Evolutionary conservation across 1,284 basidiomycete species (phyloP).

Genomic region (Fomitopsis schrenkii): DNA sequence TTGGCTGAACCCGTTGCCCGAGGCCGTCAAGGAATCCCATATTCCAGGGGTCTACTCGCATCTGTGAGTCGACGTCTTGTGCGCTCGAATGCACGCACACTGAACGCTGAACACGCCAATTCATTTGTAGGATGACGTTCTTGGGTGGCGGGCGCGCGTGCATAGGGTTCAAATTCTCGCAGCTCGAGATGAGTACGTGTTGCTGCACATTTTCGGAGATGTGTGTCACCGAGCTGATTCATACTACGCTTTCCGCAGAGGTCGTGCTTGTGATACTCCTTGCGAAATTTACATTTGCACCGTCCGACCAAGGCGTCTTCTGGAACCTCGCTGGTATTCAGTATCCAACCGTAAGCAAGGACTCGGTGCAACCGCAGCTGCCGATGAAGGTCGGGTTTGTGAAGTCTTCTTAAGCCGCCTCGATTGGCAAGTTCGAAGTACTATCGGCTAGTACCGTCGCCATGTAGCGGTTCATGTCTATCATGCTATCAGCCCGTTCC

Average conservation of each 20-base stretch:
- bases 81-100: slow-evolving; percentile 3
- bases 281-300: slow-evolving; percentile 14
- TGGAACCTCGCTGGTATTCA: slow-evolving; percentile 18
- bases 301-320: slow-evolving; percentile 9
- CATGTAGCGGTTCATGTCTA: too few relatives aligned
- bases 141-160: slow-evolving; percentile 27
- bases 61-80: background rate
- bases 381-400: slow-evolving; percentile 6
- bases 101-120: too few relatives aligned
- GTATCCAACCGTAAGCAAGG: slow-evolving; percentile 9
- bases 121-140: slow-evolving; percentile 29
- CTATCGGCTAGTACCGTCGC: too few relatives aligned
- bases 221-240: too few relatives aligned
- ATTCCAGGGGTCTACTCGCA: slow-evolving; percentile 24
- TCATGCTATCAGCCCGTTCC: too few relatives aligned
- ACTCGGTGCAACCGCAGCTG: slow-evolving; percentile 2
- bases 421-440: too few relatives aligned
- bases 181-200: slow-evolving; percentile 13
- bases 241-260: slow-evolving; percentile 6
- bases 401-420: background rate
- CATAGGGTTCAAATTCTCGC: slow-evolving; percentile 22
- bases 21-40: slow-evolving; percentile 10
- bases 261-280: slow-evolving; percentile 15
- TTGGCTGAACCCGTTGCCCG: slow-evolving; percentile 21
- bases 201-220: background rate